A percentile compares a stretch with the other conserved stretches of the same genome.
Conservation (phyloP, 2,329 filamentous ascomycete genomes). For the Claviceps pusilla region DNA sequence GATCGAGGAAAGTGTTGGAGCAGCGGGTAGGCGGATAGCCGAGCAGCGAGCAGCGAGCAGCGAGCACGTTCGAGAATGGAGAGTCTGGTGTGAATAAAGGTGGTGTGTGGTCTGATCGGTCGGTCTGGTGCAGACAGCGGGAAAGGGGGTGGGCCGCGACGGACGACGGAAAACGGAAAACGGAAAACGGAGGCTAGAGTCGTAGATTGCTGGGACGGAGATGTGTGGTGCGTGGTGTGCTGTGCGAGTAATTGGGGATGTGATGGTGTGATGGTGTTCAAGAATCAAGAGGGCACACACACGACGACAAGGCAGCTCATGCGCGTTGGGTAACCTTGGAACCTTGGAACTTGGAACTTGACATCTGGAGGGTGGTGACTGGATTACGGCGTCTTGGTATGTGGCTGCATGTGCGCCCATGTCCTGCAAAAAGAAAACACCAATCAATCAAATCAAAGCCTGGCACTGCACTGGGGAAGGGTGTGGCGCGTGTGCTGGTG, state of each 20-base stretch:
- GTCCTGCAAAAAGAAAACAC: no score
- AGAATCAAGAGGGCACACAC: not conserved
- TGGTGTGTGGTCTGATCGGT: not conserved
- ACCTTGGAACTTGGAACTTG: no score
- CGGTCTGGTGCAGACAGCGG: not conserved
- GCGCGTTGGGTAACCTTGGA: no score
- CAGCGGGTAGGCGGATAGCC: no score
- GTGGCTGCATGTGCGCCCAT: not conserved
- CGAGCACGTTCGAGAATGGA: not conserved
- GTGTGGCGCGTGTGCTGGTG: no score
- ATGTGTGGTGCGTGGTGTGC: not conserved
- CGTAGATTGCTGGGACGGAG: not conserved
- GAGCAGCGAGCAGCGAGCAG: no score
- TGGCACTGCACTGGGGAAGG: no score
- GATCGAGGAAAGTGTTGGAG: not conserved
- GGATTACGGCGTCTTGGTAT: no score
- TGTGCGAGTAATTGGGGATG: not conserved
- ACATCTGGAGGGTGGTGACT: not conserved
- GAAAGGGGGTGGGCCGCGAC: slow-evolving; percentile 3
- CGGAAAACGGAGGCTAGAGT: not conserved
- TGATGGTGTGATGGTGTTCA: not conserved
- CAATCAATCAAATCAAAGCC: no score
- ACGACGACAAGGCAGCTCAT: no score
- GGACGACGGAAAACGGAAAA: not conserved
- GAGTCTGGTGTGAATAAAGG: not conserved